Percentiles rank a stretch among this genome's conserved stretches.
phyloP scores from a whole-genome alignment of 495 filamentous ascomycete species.

The Saxophila tyrrhenica region DNA sequence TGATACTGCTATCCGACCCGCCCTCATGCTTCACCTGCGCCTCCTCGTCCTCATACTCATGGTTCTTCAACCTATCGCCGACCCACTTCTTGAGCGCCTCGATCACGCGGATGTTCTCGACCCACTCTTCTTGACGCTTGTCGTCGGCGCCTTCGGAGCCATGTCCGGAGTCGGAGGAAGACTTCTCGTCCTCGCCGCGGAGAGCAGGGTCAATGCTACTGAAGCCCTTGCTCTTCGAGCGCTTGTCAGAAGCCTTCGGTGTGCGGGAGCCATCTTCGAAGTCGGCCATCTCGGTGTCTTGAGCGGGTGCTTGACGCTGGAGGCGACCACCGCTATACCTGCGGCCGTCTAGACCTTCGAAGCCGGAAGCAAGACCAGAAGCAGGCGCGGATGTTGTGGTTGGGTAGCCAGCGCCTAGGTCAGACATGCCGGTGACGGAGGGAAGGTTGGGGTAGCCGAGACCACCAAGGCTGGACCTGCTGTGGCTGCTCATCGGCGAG shows the following conservation, averaged over 20 bases:
- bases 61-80: slow-evolving; percentile 48
- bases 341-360: slow-evolving; percentile 53
- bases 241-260: slow-evolving; percentile 10
- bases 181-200: slow-evolving; percentile 13
- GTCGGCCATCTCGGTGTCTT: slow-evolving; percentile 16
- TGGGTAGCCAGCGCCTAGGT: slow-evolving; percentile 46
- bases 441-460: slow-evolving; percentile 67
- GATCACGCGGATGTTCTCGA: slow-evolving; percentile 71
- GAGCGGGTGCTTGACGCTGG: slow-evolving; percentile 36
- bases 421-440: slow-evolving; percentile 50
- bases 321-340: slow-evolving; percentile 80
- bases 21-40: background rate
- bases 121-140: slow-evolving; percentile 61
- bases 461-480: slow-evolving; percentile 31
- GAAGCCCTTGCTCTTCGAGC: slow-evolving; percentile 10
- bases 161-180: slow-evolving; percentile 1
- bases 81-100: slow-evolving; percentile 63
- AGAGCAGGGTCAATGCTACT: slow-evolving; percentile 21
- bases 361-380: slow-evolving; percentile 72
- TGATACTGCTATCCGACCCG: background rate
- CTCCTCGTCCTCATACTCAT: slow-evolving; percentile 42
- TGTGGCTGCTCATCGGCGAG: slow-evolving; percentile 62
- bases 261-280: slow-evolving; percentile 11
- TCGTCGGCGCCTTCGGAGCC: slow-evolving; percentile 14
- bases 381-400: slow-evolving; percentile 56